phyloP scores from a whole-genome alignment of 2,329 filamentous ascomycete genomes.

The Dryadomyces quercus-mongolicae region DNA sequence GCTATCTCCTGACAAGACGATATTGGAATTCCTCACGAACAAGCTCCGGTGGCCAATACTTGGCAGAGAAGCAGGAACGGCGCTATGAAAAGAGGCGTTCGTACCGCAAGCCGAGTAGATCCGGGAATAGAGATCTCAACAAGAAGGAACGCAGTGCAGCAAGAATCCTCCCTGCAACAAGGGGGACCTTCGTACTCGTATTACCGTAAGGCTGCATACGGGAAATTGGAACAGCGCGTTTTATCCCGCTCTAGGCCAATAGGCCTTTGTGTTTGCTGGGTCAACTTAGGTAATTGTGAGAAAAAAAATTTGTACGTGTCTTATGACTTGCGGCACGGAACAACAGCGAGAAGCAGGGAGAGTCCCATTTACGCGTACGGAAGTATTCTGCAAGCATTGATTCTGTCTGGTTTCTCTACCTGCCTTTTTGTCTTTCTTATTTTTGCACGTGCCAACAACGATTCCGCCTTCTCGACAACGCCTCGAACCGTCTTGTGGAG shows the following conservation, averaged over 20 bases:
- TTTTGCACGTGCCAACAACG: no score
- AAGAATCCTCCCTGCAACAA: background rate
- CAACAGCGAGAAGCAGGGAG: background rate
- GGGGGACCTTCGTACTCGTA: background rate
- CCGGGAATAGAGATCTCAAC: background rate
- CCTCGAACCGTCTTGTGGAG: no score
- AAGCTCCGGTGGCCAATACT: no score
- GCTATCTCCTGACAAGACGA: no score
- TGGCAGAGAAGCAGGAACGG: background rate
- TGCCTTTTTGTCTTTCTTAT: no score
- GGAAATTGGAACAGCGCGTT: background rate
- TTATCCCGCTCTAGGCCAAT: background rate
- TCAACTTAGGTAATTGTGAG: slow-evolving; percentile 1
- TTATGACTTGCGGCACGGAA: background rate
- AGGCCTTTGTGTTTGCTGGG: background rate
- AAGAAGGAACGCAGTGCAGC: background rate
- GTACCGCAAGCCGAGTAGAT: background rate
- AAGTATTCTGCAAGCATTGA: background rate
- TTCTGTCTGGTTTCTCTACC: no score
- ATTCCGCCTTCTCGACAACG: no score
- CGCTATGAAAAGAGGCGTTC: background rate
- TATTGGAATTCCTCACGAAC: no score
- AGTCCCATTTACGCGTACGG: no score
- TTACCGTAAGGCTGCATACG: slow-evolving; percentile 1
- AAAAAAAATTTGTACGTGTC: slow-evolving; percentile 1